Evolutionary conservation across 1,284 basidiomycete genomes (phyloP), one percentile per base, ranked within the genome.

Genomic region (Moesziomyces sp.): DNA sequence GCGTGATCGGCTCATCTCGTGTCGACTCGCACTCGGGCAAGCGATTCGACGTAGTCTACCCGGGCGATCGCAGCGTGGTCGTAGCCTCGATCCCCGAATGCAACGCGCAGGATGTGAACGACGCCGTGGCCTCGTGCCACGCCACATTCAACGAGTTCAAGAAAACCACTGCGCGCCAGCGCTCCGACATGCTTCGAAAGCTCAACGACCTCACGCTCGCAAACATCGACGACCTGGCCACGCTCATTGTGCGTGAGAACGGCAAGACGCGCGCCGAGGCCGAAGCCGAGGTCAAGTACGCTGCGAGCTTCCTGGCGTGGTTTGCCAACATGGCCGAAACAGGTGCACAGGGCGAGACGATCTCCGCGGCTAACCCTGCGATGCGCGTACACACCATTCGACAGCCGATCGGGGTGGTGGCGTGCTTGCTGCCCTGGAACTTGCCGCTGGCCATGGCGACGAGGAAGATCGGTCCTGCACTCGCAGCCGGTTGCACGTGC

Each of bases 401-500:
- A 23, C 72, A 74, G 46, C 72, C 72, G 18, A 66, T 70, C 18
- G 72, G 72, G 0, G 67, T 68, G 6, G 69, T 73, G 9, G 72
- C 67, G 3, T 66, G 74, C 19, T 30, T 77, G 21, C 46, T 65
- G 28, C 75, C 75, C 7, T 77, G 75, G 75, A 77, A 77, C n/a
- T n/a, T 76, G 47, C 75, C 75, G 5, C 42, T 76, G 14, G 72
- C 60, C 2, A 66, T 74, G 66, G 68, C 72, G 23, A 71, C 66
- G 23, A 26, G 67, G 21, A 74, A 74, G 44, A 57, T 74, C 9
- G 64, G 57, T 0, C 61, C 72, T 8, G 72, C 72, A 0, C 48
- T 74, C 3, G 67, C 68, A 0, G 62, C 55, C 0, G 67, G 72
- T 0, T 70, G 63, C 24, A 74, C 67, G 26, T 63, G 61, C n/a